Evolutionary conservation across 805 yeast genomes (phyloP), one percentile per base, ranked within the genome.

Genomic region (Kluyveromyces nonfermentans): DNA sequence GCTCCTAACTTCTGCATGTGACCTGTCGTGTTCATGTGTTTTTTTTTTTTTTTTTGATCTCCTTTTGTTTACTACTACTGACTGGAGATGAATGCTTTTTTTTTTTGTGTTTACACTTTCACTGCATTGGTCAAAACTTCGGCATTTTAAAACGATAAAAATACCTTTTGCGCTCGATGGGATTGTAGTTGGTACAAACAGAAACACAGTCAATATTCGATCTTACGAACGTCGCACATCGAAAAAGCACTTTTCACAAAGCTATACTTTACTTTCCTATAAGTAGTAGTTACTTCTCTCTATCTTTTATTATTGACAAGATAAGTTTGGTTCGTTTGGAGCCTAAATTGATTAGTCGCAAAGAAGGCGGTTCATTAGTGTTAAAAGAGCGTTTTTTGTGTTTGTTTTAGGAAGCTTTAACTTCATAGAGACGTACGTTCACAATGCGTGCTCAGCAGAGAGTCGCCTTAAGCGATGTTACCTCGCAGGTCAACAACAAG

Each of bases 381-480:
- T 33, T 33, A 14, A 16, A 5, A 16, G 9, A 33, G 9, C 30
- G 4, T 25, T 3, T 6, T 25, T 25, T 10, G 3, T 10, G 4
- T 25, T 25, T 4, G 7, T 14, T 6, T 25, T 25, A 14, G 12
- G 7, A 4, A 25, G 7, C 3, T 6, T 6, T 10, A 14, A 4
- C 3, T 6, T 25, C 30, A 25, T 14, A 10, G 7, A 14, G 4
- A 10, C 12, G 9, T 6, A 25, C 12, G 12, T 14, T 25, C 3
- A 36, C 21, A 34, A 38, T 38, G 41, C 41, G 22, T 14, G 14
- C 18, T n/a, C 41, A 38, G 19, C 56, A 54, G 32, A 47, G 64
- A 35, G 48, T 57, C 8, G 64, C 62, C 7, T 45, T 62, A 22
- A 49, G 61, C 32, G 66, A 62, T 50, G 64, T 62, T n/a, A 62